Percentiles rank a stretch among this genome's conserved stretches.
Conservation (phyloP, 805 yeast genomes). For the Saccharomycopsis selenospora region DNA sequence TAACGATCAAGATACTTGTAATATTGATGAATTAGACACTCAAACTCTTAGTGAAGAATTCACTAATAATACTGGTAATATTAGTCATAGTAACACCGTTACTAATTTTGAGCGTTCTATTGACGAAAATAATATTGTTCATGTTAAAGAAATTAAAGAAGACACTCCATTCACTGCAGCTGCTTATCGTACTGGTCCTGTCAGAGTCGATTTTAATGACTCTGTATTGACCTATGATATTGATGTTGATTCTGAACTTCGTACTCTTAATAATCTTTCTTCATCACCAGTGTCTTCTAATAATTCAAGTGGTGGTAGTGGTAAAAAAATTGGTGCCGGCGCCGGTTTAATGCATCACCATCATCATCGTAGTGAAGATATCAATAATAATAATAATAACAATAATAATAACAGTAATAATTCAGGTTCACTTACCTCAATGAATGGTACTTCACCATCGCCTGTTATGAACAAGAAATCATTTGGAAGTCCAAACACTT, state of each 20-base stretch:
- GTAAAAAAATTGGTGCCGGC: too few relatives aligned
- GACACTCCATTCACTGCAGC: constrained; percentile 10
- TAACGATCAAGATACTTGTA: too few relatives aligned
- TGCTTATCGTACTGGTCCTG: constrained; percentile 15
- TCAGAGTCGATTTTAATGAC: background rate
- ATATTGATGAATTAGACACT: background rate
- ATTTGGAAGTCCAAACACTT: constrained; percentile 1
- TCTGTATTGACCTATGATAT: background rate
- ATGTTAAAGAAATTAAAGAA: background rate
- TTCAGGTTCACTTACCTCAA: too few relatives aligned
- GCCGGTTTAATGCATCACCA: too few relatives aligned
- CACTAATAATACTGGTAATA: background rate
- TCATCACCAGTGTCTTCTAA: background rate
- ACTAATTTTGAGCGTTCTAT: background rate
- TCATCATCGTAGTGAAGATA: too few relatives aligned
- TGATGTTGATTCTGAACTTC: background rate
- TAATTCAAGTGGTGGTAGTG: background rate
- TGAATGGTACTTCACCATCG: background rate
- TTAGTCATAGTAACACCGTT: background rate
- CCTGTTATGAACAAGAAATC: background rate
- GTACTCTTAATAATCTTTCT: background rate
- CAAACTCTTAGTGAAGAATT: background rate
- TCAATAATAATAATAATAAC: background rate
- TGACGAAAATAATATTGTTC: background rate
- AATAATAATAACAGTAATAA: background rate